Percentiles rank a stretch among this genome's conserved stretches.
These are phyloP conservation scores for Arthroderma sp. DNA, from an alignment of 2,329 filamentous ascomycete genomes.

Conservation along the genomic window DNA sequence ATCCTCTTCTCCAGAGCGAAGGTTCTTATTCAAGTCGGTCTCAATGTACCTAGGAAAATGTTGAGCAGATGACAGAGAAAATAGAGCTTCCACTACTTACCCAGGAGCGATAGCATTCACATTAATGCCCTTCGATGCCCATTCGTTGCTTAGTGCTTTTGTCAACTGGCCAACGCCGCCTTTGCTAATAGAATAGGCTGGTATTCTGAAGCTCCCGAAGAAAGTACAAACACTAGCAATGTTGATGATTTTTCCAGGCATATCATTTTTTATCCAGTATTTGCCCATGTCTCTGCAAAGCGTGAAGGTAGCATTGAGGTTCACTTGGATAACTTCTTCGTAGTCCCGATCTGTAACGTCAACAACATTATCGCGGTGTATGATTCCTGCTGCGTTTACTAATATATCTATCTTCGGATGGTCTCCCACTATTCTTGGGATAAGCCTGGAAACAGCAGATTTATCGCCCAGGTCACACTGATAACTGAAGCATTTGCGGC, in stretches of 20 bases:
- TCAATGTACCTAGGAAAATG: constrained; percentile 36
- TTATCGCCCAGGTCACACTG: constrained; percentile 34
- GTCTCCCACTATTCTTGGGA: constrained; percentile 28
- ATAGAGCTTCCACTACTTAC: constrained; percentile 35
- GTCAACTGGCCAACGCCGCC: constrained; percentile 75
- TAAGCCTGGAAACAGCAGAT: constrained; percentile 30
- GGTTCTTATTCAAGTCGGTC: constrained; percentile 10
- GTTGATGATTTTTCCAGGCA: constrained; percentile 63
- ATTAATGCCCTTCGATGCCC: constrained; percentile 61
- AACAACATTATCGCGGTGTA: constrained; percentile 62
- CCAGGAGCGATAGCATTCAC: constrained; percentile 85
- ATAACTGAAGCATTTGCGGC: constrained; percentile 33
- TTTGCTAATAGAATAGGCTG: constrained; percentile 76
- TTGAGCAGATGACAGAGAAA: neutral
- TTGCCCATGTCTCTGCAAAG: constrained; percentile 64
- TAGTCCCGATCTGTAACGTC: constrained; percentile 66
- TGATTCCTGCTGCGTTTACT: constrained; percentile 77
- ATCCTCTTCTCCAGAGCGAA: neutral
- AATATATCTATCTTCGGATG: constrained; percentile 55
- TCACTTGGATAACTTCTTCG: constrained; percentile 72
- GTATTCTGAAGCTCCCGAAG: constrained; percentile 77
- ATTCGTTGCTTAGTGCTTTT: constrained; percentile 76
- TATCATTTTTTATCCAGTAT: constrained; percentile 57
- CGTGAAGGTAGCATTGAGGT: constrained; percentile 69
- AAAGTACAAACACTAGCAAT: constrained; percentile 68